These are phyloP conservation scores for Zelopaecilomyces penicillatus DNA, from an alignment of 2,329 filamentous ascomycete genomes.

Conservation along the genomic window DNA sequence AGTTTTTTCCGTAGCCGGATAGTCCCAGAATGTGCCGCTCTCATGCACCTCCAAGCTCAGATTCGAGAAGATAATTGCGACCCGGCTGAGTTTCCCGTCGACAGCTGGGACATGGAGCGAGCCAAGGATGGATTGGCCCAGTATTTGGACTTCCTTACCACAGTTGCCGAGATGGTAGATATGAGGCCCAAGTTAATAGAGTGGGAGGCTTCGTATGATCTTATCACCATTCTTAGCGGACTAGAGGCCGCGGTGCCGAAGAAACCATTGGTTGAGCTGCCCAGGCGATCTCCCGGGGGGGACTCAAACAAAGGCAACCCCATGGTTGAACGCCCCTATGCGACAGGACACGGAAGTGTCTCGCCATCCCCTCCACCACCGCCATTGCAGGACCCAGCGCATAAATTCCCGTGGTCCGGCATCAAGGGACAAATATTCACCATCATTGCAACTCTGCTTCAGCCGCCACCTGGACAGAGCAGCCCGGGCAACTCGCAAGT, in stretches of 20 bases:
- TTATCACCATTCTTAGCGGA: slow-evolving; percentile 78
- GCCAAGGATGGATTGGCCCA: slow-evolving; percentile 93
- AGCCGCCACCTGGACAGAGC: slow-evolving; percentile 60
- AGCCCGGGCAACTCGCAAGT: slow-evolving; percentile 63
- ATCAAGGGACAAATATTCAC: slow-evolving; percentile 90
- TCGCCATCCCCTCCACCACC: slow-evolving; percentile 31
- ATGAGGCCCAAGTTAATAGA: slow-evolving; percentile 80
- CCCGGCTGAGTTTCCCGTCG: slow-evolving; percentile 82
- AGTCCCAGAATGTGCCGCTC: slow-evolving; percentile 86
- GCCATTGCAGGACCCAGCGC: slow-evolving; percentile 52
- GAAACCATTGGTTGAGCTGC: slow-evolving; percentile 53
- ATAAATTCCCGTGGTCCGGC: slow-evolving; percentile 59
- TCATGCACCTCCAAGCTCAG: slow-evolving; percentile 88
- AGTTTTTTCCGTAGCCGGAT: slow-evolving; percentile 87
- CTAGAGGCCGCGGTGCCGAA: slow-evolving; percentile 84
- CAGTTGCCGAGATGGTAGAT: slow-evolving; percentile 75
- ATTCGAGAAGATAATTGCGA: slow-evolving; percentile 70
- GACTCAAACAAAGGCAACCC: slow-evolving; percentile 19
- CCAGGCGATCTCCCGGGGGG: slow-evolving; percentile 20
- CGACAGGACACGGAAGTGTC: slow-evolving; percentile 19
- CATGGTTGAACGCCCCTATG: slow-evolving; percentile 58
- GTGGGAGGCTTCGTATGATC: slow-evolving; percentile 85
- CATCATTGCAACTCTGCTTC: slow-evolving; percentile 80
- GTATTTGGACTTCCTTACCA: slow-evolving; percentile 88
- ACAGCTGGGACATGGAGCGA: slow-evolving; percentile 95